A percentile compares a stretch with the other conserved stretches of the same genome.
phyloP scores from a whole-genome alignment of 2,329 filamentous ascomycete species.

The Cercospora sp. region DNA sequence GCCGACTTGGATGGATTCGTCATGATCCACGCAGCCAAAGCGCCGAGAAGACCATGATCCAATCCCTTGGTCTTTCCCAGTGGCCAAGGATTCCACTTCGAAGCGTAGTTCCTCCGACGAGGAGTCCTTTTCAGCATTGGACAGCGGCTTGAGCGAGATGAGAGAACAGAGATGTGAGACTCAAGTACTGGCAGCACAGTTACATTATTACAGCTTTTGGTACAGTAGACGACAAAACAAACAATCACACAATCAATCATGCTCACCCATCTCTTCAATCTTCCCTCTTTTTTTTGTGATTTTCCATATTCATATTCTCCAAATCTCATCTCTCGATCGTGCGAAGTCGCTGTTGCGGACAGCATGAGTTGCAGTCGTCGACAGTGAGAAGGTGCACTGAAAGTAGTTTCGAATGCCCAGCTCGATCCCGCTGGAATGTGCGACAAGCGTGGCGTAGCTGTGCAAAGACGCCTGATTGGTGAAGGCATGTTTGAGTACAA shows the following conservation, averaged over 20 bases:
- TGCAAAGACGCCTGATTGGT: background rate
- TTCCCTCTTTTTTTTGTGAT: background rate
- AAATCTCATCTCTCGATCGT: background rate
- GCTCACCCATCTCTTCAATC: slow-evolving; percentile 8
- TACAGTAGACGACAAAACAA: slow-evolving; percentile 15
- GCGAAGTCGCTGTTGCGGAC: background rate
- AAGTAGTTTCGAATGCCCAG: background rate
- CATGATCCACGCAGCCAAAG: background rate
- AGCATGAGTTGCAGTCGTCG: background rate
- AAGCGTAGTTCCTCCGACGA: background rate
- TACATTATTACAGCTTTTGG: slow-evolving; percentile 15
- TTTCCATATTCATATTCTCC: background rate
- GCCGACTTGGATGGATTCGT: background rate
- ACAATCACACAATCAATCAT: slow-evolving; percentile 10
- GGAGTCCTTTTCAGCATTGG: background rate
- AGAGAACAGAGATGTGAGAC: background rate
- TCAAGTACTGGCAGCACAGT: background rate
- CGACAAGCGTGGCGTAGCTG: background rate
- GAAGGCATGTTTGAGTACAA: background rate
- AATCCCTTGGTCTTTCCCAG: background rate
- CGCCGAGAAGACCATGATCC: background rate
- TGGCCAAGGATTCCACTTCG: background rate
- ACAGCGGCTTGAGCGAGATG: background rate
- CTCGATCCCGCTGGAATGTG: background rate
- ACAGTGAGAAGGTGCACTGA: background rate